Base-by-base conservation (phyloP, 768 basidiomycete genomes). In the Dacryopinax primogenitus region DNA sequence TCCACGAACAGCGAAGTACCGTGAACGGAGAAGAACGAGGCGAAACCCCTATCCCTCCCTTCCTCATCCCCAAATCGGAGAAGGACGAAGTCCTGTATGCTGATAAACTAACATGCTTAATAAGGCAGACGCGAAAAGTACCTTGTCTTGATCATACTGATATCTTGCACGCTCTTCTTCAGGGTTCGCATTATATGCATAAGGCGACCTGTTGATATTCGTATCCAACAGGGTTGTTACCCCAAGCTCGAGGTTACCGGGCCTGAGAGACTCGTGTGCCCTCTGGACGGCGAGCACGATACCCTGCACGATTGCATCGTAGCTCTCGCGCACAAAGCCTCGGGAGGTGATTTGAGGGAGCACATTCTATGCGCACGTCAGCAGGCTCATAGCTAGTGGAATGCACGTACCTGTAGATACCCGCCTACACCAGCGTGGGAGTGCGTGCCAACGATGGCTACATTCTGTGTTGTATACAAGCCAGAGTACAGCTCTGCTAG, bases 161-260 rank as follows among this genome's bases (percentile, higher is more conserved):
- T 90, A 89, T 68, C 74, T 75, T 15, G 81, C 86, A 44, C 86
- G 78, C 72, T 91, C 88, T 9, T 78, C 82, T 1, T 78, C 80
- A 0, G 89, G 88, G 71, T 91, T 91, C 7, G 85, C 86, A 16
- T 85, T 76, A 69, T 90, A 91, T 1, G 88, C 86, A 44, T 81
- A 84, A 0, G 90, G 89, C 1, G 83, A 86, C 35, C 89, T 81
- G 69, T 90, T 90, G 69, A 80, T 81, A 71, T 88, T 89, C 7
- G 82, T 88, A 69, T 83, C 80, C 2, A 84, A 68, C 7, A 90
- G 76, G 28, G 45, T 62, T 9, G 84, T 85, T 67, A 87, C 88
- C 1, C 88, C 89, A 15, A 86, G 69, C 30, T 80, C 79, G 18
- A 90, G 77, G 11, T 72, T 78, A 0, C 88, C 88, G 0, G 79